Evolutionary conservation across 2,329 filamentous ascomycete species (phyloP).

Genomic region (Aspergillus sclerotialis): DNA sequence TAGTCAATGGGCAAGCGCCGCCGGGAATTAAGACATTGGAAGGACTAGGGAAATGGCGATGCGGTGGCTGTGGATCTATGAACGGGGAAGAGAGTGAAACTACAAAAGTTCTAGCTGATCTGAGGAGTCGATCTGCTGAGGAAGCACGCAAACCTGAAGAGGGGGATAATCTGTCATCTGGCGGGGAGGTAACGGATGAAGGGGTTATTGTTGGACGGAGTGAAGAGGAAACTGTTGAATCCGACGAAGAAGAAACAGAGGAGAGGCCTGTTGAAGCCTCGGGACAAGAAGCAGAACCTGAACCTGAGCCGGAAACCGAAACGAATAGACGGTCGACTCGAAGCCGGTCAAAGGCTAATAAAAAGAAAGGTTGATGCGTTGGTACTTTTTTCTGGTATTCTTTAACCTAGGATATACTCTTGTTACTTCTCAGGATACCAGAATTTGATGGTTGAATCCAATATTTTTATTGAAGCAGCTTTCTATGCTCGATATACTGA

Average conservation of each 20-base stretch:
- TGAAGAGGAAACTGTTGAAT: conserved; percentile 21
- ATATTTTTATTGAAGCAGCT: too few relatives aligned
- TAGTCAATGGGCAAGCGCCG: conserved; percentile 93
- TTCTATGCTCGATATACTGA: too few relatives aligned
- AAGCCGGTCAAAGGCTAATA: conserved; percentile 15
- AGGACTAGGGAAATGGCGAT: conserved; percentile 82
- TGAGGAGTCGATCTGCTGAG: conserved; percentile 31
- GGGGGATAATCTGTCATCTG: conserved; percentile 12
- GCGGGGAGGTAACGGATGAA: conserved; percentile 17
- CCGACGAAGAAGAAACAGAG: conserved; percentile 13
- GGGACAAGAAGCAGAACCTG: conserved; percentile 8
- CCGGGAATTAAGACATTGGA: conserved; percentile 71
- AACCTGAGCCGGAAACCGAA: conserved; percentile 11
- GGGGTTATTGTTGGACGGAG: conserved; percentile 19
- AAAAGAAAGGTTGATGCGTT: conserved; percentile 14
- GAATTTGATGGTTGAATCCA: too few relatives aligned
- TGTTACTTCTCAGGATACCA: neutral
- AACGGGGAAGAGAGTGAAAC: conserved; percentile 79
- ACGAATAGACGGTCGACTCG: conserved; percentile 18
- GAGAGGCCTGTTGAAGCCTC: conserved; percentile 8
- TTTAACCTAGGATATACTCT: neutral
- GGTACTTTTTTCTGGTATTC: conserved; percentile 1
- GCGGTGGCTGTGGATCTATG: conserved; percentile 70
- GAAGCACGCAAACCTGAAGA: conserved; percentile 18
- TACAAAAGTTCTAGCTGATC: conserved; percentile 63